Evolutionary conservation across 257 asterid genomes (phyloP).

Genomic region (Penstemon eatonii): DNA sequence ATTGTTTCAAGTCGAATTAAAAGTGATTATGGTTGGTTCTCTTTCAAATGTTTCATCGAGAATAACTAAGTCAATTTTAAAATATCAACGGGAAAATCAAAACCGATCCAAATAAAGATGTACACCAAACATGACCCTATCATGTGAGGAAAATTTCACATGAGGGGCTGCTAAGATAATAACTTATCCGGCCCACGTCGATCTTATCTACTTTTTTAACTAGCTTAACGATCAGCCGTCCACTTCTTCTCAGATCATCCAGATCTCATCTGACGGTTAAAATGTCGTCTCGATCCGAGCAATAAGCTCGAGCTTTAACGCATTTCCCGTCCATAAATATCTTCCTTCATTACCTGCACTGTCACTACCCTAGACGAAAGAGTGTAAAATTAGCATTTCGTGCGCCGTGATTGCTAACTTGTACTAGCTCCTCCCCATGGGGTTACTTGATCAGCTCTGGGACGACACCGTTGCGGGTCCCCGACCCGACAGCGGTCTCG

Average conservation of each 20-base stretch:
- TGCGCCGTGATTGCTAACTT: constrained; percentile 20
- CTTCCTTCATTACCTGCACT: background rate
- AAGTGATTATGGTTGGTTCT: no score
- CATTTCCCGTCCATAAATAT: constrained; percentile 1
- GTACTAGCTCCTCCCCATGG: constrained; percentile 44
- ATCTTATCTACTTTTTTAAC: constrained; percentile 2
- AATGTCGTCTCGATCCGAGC: background rate
- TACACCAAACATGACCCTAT: no score
- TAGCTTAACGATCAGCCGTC: background rate
- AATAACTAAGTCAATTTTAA: no score
- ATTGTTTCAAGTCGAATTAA: no score
- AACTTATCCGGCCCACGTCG: background rate
- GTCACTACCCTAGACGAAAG: constrained; percentile 8
- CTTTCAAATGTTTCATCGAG: no score
- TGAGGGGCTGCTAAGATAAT: no score
- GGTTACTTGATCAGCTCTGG: constrained; percentile 89
- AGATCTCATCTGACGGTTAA: constrained; percentile 21
- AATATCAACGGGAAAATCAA: no score
- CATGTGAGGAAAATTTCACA: no score
- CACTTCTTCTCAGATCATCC: background rate
- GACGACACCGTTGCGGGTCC: constrained; percentile 95
- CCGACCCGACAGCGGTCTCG: constrained; percentile 80
- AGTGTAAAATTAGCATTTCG: background rate
- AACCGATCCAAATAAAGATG: no score
- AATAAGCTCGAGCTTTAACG: background rate